These are phyloP conservation scores for Emericellopsis atlantica DNA, from an alignment of 2,329 filamentous ascomycete genomes.

Conservation along the genomic window DNA sequence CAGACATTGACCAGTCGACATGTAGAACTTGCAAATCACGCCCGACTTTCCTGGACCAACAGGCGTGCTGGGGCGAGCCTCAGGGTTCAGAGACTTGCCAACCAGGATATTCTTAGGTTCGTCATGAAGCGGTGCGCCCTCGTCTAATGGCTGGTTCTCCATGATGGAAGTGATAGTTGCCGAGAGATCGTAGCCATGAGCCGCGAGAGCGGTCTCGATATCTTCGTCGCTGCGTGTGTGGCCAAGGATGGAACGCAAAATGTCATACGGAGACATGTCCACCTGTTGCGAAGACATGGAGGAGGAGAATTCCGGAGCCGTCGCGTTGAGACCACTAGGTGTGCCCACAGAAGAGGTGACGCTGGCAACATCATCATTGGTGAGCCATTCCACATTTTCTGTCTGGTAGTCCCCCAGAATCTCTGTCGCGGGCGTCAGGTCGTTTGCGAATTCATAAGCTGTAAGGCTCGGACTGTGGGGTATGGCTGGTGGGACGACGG, in stretches of 20 bases:
- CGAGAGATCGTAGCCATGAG: conserved; percentile 85
- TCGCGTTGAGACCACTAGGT: conserved; percentile 61
- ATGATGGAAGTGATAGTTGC: conserved; percentile 85
- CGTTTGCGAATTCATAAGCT: conserved; percentile 85
- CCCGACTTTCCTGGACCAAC: conserved; percentile 66
- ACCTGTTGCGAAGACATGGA: conserved; percentile 48
- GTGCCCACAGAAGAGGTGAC: conserved; percentile 62
- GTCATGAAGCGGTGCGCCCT: conserved; percentile 18
- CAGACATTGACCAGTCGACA: conserved; percentile 90
- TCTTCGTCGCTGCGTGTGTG: conserved; percentile 86
- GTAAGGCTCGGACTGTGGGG: conserved; percentile 90
- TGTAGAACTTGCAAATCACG: conserved; percentile 93
- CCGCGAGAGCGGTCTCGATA: conserved; percentile 79
- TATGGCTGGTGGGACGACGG: conserved; percentile 74
- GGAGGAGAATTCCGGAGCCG: conserved; percentile 64
- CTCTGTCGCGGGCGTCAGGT: conserved; percentile 68
- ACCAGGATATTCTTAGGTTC: conserved; percentile 63
- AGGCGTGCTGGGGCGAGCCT: conserved; percentile 65
- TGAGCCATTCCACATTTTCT: conserved; percentile 94
- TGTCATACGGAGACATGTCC: conserved; percentile 97
- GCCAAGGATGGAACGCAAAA: conserved; percentile 87
- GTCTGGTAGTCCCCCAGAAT: conserved; percentile 84
- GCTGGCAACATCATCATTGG: conserved; percentile 76
- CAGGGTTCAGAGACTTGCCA: conserved; percentile 77
- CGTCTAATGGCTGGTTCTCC: conserved; percentile 46